Base-by-base conservation (phyloP, 1,284 basidiomycete genomes). In the Ustilago bromivora region DNA sequence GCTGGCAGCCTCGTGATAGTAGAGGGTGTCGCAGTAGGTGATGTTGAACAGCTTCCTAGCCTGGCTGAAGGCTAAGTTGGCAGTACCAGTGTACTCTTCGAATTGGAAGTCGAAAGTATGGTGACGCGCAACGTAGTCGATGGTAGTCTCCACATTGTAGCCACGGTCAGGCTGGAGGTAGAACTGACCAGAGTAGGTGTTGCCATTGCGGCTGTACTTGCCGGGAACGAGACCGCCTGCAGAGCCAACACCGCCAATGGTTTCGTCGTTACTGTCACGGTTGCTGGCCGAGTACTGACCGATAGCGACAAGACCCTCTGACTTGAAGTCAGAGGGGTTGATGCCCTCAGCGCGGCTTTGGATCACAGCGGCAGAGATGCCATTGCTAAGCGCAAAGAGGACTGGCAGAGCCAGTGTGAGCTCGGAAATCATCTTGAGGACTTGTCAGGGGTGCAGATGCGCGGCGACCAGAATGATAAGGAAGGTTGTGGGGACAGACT, bases 101-200 rank as follows among this genome's bases (percentile, higher is more conserved):
- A 92, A 86, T 2, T 88, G 87, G 80, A 92, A 91, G 68, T 89
- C 87, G 78, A 92, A 88, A 43, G 88, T 87, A 71, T 91, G 87
- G 61, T 89, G 89, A 15, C 91, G 89, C 3, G 88, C 88, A 80
- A 91, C 89, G 76, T 90, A 92, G 84, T 92, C 89, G 63, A 91
- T 88, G 0, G 90, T 90, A 2, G 79, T 86, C 12, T 67, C 69
- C 46, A 72, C 69, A 43, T 88, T 88, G 78, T 87, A 89, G 34
- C 89, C 90, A 32, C 90, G 88, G 82, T 91, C 90, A 8, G 90
- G 90, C 67, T 89, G 88, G 5, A 88, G 87, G 19, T 89, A 82
- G 40, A 91, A 83, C 9, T 87, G 89, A 36, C 90, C 90, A 15
- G 85, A 86, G 81, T 85, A 90, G 13, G 19, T 34, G 57, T 62